These are phyloP conservation scores for Exsudoporus floridanus DNA, from an alignment of 1,284 basidiomycete genomes.

Conservation along the genomic window DNA sequence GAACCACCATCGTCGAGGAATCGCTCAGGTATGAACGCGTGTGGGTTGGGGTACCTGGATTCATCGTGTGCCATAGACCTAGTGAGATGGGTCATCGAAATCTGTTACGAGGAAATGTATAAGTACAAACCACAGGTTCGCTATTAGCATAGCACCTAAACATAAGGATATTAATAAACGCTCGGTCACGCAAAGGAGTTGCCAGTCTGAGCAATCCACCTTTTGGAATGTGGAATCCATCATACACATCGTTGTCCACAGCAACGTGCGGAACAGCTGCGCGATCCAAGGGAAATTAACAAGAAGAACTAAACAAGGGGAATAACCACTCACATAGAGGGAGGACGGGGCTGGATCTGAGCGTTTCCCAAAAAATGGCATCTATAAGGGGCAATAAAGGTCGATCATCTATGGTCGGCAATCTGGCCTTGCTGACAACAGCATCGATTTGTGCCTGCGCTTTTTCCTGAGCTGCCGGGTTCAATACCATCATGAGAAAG, in stretches of 20 bases:
- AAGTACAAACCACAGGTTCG: slow-evolving; percentile 15
- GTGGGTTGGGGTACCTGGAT: slow-evolving; percentile 6
- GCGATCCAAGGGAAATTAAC: too few species aligned
- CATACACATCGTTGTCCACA: slow-evolving; percentile 4
- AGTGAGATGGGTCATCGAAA: background rate
- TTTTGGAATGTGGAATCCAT: slow-evolving; percentile 14
- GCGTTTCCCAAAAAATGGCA: slow-evolving; percentile 29
- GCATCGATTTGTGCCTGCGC: slow-evolving; percentile 35
- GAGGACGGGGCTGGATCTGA: slow-evolving; percentile 1
- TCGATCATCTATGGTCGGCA: slow-evolving; percentile 35
- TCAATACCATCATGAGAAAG: slow-evolving; percentile 34
- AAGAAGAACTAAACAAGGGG: too few species aligned
- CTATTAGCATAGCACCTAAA: background rate
- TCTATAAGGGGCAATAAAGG: slow-evolving; percentile 31
- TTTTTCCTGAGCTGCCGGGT: slow-evolving; percentile 31
- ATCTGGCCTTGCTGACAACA: slow-evolving; percentile 25
- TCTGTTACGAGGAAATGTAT: accelerated
- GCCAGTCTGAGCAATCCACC: background rate
- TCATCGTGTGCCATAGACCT: slow-evolving; percentile 20
- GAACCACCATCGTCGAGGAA: slow-evolving; percentile 14
- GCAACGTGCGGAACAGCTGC: slow-evolving; percentile 8
- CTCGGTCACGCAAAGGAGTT: background rate
- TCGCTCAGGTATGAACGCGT: slow-evolving; percentile 15
- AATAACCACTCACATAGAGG: slow-evolving; percentile 7
- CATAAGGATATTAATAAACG: background rate